These are phyloP conservation scores for Haplosporangium sp. DNA, from an alignment of 371 early-diverging fungal species.

Conservation along the genomic window DNA sequence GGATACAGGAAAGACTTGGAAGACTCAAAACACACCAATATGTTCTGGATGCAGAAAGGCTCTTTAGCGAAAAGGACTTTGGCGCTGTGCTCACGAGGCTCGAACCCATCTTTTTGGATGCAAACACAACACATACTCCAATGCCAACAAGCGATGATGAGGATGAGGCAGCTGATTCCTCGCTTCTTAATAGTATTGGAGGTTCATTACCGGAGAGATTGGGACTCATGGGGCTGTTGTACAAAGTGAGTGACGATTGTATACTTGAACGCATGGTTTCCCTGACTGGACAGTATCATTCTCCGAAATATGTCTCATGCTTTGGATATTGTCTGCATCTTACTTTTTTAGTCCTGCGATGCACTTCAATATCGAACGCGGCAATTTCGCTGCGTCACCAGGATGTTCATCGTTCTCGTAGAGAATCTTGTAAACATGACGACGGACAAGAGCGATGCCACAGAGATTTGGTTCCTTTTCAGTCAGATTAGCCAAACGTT, in stretches of 20 bases:
- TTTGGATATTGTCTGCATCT: not conserved
- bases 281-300: not conserved
- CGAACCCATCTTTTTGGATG: constrained; percentile 44
- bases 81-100: constrained; percentile 59
- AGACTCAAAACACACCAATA: constrained; percentile 54
- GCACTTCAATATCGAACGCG: constrained; percentile 24
- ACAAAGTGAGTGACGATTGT: constrained; percentile 43
- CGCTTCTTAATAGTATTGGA: constrained; percentile 16
- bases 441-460: constrained; percentile 41
- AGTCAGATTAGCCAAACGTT: constrained; percentile 30
- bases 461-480: constrained; percentile 48
- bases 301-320: not conserved
- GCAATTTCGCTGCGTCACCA: constrained; percentile 34
- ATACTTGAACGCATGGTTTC: too few species aligned
- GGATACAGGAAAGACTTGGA: constrained; percentile 53
- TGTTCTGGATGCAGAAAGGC: constrained; percentile 57
- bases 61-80: constrained; percentile 59
- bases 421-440: constrained; percentile 35
- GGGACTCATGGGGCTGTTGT: constrained; percentile 52
- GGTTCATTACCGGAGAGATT: constrained; percentile 48
- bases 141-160: constrained; percentile 1
- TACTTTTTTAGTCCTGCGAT: constrained; percentile 36
- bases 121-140: not conserved
- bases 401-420: constrained; percentile 39
- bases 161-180: not conserved